phyloP scores from a whole-genome alignment of 192 early-diverging fungal species.

The Umbelopsis sp. region DNA sequence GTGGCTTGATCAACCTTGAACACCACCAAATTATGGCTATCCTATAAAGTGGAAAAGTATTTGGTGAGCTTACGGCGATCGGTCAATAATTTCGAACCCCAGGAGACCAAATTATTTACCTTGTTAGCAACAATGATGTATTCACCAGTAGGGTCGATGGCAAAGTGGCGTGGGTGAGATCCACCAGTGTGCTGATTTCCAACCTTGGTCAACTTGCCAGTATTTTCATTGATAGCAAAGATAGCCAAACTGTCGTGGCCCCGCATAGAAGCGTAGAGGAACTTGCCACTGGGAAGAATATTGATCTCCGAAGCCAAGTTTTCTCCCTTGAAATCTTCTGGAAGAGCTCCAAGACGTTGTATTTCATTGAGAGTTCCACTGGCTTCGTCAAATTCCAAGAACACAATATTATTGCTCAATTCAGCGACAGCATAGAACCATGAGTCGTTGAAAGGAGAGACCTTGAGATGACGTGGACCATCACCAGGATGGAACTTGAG shows the following conservation, averaged over 20 bases:
- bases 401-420: slow-evolving; percentile 29
- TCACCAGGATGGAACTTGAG: slow-evolving; percentile 30
- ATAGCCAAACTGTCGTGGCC: slow-evolving; percentile 34
- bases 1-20: slow-evolving; percentile 29
- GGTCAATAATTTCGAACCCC: no score
- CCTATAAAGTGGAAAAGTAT: slow-evolving; percentile 1
- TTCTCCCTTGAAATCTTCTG: slow-evolving; percentile 22
- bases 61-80: not conserved
- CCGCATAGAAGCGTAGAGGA: slow-evolving; percentile 33
- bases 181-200: slow-evolving; percentile 22
- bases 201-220: slow-evolving; percentile 31
- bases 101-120: no score
- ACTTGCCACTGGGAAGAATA: slow-evolving; percentile 28
- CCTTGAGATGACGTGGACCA: slow-evolving; percentile 36
- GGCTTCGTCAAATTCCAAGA: slow-evolving; percentile 34
- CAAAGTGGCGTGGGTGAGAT: slow-evolving; percentile 35
- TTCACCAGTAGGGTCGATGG: slow-evolving; percentile 32
- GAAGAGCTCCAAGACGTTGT: slow-evolving; percentile 28
- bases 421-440: slow-evolving; percentile 34
- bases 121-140: slow-evolving; percentile 36
- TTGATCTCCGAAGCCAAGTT: slow-evolving; percentile 31
- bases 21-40: slow-evolving; percentile 31
- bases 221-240: slow-evolving; percentile 27
- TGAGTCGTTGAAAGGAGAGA: slow-evolving; percentile 29
- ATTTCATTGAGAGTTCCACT: slow-evolving; percentile 25